Percentiles rank a stretch among this genome's conserved stretches.
phyloP scores from a whole-genome alignment of 306 rosid species.

The Sicyos baderoa region DNA sequence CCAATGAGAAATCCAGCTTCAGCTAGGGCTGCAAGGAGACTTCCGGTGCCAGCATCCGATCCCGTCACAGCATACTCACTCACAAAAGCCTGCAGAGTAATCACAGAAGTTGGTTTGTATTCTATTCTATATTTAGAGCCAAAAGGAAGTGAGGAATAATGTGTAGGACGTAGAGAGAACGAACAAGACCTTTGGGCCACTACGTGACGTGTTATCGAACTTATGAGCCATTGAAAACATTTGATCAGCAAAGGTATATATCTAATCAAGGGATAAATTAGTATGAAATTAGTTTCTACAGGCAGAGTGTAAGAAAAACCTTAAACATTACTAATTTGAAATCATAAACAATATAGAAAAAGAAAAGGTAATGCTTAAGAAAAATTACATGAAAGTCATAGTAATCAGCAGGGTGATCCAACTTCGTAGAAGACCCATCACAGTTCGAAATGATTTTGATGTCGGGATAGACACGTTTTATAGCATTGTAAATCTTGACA shows the following conservation, averaged over 20 bases:
- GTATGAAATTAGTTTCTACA: neutral
- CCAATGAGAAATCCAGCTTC: constrained; percentile 93
- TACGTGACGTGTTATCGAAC: constrained; percentile 47
- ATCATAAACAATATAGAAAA: neutral
- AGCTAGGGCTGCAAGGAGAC: constrained; percentile 68
- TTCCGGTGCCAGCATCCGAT: constrained; percentile 69
- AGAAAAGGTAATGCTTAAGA: constrained; percentile 16
- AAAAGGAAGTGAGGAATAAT: neutral
- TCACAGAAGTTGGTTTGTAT: constrained; percentile 5
- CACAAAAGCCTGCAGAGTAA: constrained; percentile 69
- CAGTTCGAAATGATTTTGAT: constrained; percentile 80
- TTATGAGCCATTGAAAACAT: constrained; percentile 50
- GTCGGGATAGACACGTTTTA: constrained; percentile 64
- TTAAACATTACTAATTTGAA: neutral
- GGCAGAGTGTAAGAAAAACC: neutral
- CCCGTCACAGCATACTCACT: constrained; percentile 88
- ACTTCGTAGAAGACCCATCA: constrained; percentile 52
- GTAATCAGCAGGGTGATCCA: constrained; percentile 85
- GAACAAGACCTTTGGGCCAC: constrained; percentile 45
- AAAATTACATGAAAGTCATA: constrained; percentile 82
- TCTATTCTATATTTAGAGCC: constrained; percentile 11
- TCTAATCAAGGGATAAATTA: constrained; percentile 31
- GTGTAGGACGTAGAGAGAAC: neutral
- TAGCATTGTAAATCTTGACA: constrained; percentile 50
- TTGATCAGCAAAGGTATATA: constrained; percentile 56